Conservation (phyloP, 78 protist genomes). For the Pelomyxa schiedti region DNA sequence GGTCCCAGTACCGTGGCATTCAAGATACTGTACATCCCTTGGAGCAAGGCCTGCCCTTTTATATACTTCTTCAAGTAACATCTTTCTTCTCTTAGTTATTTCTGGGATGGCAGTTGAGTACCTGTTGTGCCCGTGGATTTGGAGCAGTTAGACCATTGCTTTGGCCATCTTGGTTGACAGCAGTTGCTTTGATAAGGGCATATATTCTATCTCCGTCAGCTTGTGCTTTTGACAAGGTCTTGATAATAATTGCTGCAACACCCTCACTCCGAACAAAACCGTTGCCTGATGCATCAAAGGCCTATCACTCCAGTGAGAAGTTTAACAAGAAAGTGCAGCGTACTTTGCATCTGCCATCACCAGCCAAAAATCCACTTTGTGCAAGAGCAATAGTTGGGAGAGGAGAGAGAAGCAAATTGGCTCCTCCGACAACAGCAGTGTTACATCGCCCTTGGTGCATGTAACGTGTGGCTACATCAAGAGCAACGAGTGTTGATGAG, state of each 20-base stretch:
- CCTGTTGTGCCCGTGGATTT: slow-evolving; percentile 19
- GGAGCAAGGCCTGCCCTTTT: not conserved
- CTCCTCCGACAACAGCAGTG: slow-evolving; percentile 34
- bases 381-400: not conserved
- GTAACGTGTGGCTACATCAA: slow-evolving; percentile 14
- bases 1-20: slow-evolving; percentile 54
- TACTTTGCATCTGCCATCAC: slow-evolving; percentile 17
- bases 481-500: slow-evolving; percentile 49
- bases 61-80: too few species aligned
- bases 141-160: slow-evolving; percentile 42
- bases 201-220: not conserved
- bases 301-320: too few species aligned
- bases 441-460: slow-evolving; percentile 14
- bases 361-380: slow-evolving; percentile 19
- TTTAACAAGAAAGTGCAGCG: too few species aligned
- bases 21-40: slow-evolving; percentile 10
- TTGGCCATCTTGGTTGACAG: slow-evolving; percentile 32
- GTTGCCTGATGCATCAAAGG: slow-evolving; percentile 53
- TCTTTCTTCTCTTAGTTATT: too few species aligned
- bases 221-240: not conserved
- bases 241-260: slow-evolving; percentile 30
- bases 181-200: not conserved
- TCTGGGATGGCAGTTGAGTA: not conserved
- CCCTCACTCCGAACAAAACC: slow-evolving; percentile 71
- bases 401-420: slow-evolving; percentile 21